phyloP scores from a whole-genome alignment of 2,329 filamentous ascomycete species.

The Talaromyces sp. region DNA sequence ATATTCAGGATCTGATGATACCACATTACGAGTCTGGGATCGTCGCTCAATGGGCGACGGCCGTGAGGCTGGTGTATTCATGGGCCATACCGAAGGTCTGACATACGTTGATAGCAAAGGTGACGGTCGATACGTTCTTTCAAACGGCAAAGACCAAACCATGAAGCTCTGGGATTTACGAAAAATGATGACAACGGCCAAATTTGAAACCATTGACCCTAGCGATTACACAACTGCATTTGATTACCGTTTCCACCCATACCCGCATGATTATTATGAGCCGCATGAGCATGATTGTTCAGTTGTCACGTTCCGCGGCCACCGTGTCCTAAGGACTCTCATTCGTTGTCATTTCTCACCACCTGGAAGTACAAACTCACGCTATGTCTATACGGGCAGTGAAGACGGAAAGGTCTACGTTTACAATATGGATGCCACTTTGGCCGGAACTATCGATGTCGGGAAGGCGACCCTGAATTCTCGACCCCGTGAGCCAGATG shows the following conservation, averaged over 20 bases:
- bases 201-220: constrained; percentile 56
- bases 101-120: constrained; percentile 79
- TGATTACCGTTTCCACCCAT: constrained; percentile 63
- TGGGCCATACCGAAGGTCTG: constrained; percentile 66
- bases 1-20: constrained; percentile 94
- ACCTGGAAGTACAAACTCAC: constrained; percentile 77
- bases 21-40: constrained; percentile 95
- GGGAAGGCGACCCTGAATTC: constrained; percentile 67
- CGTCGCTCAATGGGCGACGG: constrained; percentile 68
- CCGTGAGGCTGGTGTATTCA: constrained; percentile 65
- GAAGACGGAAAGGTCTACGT: constrained; percentile 87
- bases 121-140: constrained; percentile 85
- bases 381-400: constrained; percentile 92
- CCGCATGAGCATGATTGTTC: constrained; percentile 85
- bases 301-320: constrained; percentile 89
- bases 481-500: constrained; percentile 57
- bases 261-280: constrained; percentile 57
- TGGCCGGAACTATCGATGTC: constrained; percentile 78
- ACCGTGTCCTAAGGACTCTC: constrained; percentile 83
- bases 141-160: constrained; percentile 93
- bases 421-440: constrained; percentile 89
- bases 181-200: constrained; percentile 77
- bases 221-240: constrained; percentile 60
- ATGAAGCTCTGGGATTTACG: constrained; percentile 97
- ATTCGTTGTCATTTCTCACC: constrained; percentile 97